These are phyloP conservation scores for Zymoseptoria pseudotritici DNA, from an alignment of 2,329 filamentous ascomycete species.

Conservation along the genomic window DNA sequence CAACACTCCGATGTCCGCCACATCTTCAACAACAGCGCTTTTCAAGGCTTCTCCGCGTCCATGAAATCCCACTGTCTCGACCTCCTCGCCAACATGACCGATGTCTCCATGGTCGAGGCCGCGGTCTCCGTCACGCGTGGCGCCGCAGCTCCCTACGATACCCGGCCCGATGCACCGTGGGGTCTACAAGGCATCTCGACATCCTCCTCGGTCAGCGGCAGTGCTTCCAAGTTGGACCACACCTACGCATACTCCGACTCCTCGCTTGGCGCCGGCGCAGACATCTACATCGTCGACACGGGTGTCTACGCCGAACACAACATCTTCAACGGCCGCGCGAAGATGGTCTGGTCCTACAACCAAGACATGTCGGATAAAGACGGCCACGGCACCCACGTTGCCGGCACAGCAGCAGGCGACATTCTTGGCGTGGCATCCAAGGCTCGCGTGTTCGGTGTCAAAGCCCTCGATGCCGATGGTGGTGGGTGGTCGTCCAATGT, in stretches of 20 bases:
- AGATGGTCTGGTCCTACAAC: conserved; percentile 35
- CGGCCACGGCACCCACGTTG: conserved; percentile 44
- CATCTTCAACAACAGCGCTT: conserved; percentile 35
- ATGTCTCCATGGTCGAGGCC: conserved; percentile 38
- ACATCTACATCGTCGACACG: conserved; percentile 45
- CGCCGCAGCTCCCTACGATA: conserved; percentile 18
- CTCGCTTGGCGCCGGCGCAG: conserved; percentile 35
- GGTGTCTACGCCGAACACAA: conserved; percentile 41
- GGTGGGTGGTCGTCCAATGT: conserved; percentile 41
- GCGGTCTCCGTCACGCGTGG: conserved; percentile 20
- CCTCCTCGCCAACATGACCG: conserved; percentile 33
- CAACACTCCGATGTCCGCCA: conserved; percentile 33
- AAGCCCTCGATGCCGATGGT: conserved; percentile 42
- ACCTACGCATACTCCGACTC: conserved; percentile 35
- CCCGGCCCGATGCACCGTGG: conserved; percentile 36
- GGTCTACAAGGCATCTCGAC: conserved; percentile 41
- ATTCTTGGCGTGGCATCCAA: conserved; percentile 42
- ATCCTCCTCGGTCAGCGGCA: conserved; percentile 17
- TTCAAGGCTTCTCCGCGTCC: conserved; percentile 34
- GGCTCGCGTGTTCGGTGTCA: conserved; percentile 45
- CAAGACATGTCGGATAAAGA: conserved; percentile 33
- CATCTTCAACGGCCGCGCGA: conserved; percentile 38
- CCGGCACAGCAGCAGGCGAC: conserved; percentile 39
- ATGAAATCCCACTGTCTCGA: conserved; percentile 36
- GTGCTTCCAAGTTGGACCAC: conserved; percentile 32